These are phyloP conservation scores for Gymnopilus dilepis DNA, from an alignment of 768 basidiomycete species.

Conservation along the genomic window DNA sequence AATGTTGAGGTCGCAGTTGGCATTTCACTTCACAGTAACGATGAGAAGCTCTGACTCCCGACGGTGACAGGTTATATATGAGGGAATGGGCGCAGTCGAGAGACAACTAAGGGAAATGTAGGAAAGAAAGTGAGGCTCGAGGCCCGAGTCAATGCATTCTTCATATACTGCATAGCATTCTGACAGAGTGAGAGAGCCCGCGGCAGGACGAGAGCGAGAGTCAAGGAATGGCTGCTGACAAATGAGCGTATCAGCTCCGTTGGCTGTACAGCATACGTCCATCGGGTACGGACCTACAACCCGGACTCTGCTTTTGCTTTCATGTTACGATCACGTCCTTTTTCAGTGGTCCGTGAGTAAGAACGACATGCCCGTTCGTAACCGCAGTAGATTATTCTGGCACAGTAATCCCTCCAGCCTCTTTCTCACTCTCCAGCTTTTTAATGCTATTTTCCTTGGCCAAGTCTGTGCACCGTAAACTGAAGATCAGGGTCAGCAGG, in stretches of 20 bases:
- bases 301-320: no score
- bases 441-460: no score
- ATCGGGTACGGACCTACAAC: not conserved
- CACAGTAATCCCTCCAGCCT: no score
- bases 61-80: no score
- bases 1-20: not conserved
- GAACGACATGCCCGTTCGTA: no score
- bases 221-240: not conserved
- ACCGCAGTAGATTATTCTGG: no score
- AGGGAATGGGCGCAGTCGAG: no score
- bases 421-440: no score
- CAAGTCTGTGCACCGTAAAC: no score
- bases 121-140: not conserved
- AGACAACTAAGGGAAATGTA: not conserved
- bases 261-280: not conserved
- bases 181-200: not conserved
- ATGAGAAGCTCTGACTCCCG: not conserved
- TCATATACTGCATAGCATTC: slow-evolving; percentile 2
- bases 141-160: not conserved
- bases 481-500: no score
- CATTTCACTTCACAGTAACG: not conserved
- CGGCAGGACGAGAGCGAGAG: not conserved
- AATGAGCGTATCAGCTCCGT: not conserved
- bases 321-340: no score
- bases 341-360: no score